Evolutionary conservation across 305 asterid species (phyloP), one percentile per base, ranked within the genome.

Genomic region (Withania somnifera): DNA sequence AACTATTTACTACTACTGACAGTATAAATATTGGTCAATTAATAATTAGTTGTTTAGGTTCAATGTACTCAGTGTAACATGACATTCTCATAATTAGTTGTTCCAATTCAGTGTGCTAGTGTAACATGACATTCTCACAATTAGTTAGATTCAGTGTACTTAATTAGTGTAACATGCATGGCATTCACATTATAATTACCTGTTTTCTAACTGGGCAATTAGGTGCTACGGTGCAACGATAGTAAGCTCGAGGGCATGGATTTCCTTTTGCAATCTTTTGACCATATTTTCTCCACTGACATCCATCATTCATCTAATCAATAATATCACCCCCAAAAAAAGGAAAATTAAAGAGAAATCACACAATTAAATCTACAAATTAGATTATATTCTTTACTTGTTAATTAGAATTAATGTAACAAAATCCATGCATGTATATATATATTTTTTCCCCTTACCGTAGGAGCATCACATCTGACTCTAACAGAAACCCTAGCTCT

Each of bases 401-500:
- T 34, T 34, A 7, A 22, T 69, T 13, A 45, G 47, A 73, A 7
- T 15, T 15, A 71, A 22, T 71, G 3, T 24, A 15, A 73, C 8
- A 42, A 30, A 10, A 20, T 57, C 4, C 14, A 69, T 53, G 68
- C 78, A 63, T 20, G 30, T 7, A 2, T 6, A 8, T 30, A 83
- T n/a, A n/a, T n/a, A n/a, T n/a, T n/a, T n/a, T 60, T 68, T 60
- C 0, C 24, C 19, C 86, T 85, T 81, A 95, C 98, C 68, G 97
- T 93, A 66, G 98, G 97, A 17, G 97, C 86, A 82, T 95, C 98
- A 57, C 98, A 95, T 90, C 98, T 87, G 17, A 92, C 91, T 79
- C 97, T 88, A 28, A 95, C 95, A 28, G 98, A 95, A 90, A 95
- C 98, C 97, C 97, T 93, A 87, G 98, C 98, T 87, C 94, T 85